Evolutionary conservation across 768 basidiomycete genomes (phyloP), one percentile per base, ranked within the genome.

Genomic region (Boletus tomentosulus): DNA sequence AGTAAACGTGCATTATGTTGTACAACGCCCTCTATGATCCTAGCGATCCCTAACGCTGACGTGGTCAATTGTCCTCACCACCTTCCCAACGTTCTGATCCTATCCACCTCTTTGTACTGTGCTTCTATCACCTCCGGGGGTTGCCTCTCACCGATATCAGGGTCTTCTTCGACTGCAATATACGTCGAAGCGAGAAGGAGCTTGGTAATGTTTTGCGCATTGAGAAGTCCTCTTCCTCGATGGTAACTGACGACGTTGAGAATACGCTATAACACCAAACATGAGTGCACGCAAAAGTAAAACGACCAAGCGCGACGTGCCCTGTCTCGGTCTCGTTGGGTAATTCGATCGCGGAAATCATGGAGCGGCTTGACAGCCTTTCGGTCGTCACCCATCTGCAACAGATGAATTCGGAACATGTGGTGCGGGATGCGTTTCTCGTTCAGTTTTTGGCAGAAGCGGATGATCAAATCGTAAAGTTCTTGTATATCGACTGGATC

Each of bases 301-400:
- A 19, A 3, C 5, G 7, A 19, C 4, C 10, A 37, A 6, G 10
- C 10, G 43, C 19, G 12, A 57, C 59, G 6, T 24, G 35, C 62
- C 53, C 62, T 58, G 15, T 56, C 50, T 10, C 44, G 49, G 42
- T 63, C 65, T 24, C 50, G 45, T 19, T 55, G 52, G 3, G 51
- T 56, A 19, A 66, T 30, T 27, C 51, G 55, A 15, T 66, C 62
- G 33, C 57, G 59, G 50, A 66, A 59, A 43, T 62, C 59, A 8
- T 62, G 52, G 13, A 66, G 55, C 4, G 65, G 65, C 46, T 53
- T 34, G 51, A 64, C 57, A 12, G 52, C 65, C 24, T 46, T 66
- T 42, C 62, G 58, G 34, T 66, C 59, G 0, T 59, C 52, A 1
- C 64, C 64, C 57, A 66, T 61, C 48, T 66, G 64, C 43, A 66